Conservation (phyloP, 139 green algal species). For the Bryopsis sp. region DNA sequence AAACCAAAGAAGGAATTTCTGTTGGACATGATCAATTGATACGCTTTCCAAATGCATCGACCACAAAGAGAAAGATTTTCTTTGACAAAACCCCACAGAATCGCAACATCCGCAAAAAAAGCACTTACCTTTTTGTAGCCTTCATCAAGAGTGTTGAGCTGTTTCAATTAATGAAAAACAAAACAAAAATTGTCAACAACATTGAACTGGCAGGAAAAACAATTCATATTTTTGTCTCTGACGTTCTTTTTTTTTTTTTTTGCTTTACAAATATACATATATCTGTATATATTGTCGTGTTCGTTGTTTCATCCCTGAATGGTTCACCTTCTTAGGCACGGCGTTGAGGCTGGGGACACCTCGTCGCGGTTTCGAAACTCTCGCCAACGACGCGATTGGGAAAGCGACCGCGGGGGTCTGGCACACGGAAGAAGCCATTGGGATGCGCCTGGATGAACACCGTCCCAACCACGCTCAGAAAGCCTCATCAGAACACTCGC, state of each 20-base stretch:
- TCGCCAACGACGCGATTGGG: no score
- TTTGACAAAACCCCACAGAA: background rate
- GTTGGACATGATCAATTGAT: no score
- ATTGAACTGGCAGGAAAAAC: background rate
- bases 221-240: no score
- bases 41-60: background rate
- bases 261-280: background rate
- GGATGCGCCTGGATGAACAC: no score
- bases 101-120: background rate
- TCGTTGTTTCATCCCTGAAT: background rate
- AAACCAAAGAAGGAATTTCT: no score
- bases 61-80: background rate
- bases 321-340: slow-evolving; percentile 3
- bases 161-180: slow-evolving; percentile 2
- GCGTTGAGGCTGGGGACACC: background rate
- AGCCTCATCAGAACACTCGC: no score
- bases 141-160: background rate
- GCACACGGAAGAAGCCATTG: no score
- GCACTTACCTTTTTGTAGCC: background rate
- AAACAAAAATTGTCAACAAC: background rate
- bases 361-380: background rate
- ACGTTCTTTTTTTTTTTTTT: no score
- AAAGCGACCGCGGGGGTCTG: no score
- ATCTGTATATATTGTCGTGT: background rate
- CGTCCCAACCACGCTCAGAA: no score